These are phyloP conservation scores for Polytrichum formosum DNA, from an alignment of 225 moss, liverwort and hornwort species.

Conservation along the genomic window DNA sequence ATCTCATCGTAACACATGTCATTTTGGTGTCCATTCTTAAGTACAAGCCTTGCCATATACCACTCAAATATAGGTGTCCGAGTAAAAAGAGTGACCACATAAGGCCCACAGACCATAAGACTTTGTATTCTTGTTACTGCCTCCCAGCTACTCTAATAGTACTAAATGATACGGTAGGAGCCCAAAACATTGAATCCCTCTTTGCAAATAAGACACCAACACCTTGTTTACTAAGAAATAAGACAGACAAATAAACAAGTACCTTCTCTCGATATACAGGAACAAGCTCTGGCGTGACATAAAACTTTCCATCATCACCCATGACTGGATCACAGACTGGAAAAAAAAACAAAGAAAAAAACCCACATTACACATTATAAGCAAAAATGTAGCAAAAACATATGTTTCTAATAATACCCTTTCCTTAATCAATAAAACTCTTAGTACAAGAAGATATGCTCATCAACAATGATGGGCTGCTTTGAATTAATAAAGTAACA, in stretches of 20 bases:
- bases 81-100: too few species aligned
- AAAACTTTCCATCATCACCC: constrained; percentile 96
- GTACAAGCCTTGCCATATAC: too few species aligned
- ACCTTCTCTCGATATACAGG: constrained; percentile 92
- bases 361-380: background rate
- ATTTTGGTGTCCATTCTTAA: too few species aligned
- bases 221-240: background rate
- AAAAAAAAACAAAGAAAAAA: background rate
- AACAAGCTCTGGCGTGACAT: constrained; percentile 77
- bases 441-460: too few species aligned
- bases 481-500: too few species aligned
- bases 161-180: background rate
- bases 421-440: background rate
- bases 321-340: constrained; percentile 99
- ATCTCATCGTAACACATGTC: too few species aligned
- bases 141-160: background rate
- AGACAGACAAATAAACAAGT: background rate
- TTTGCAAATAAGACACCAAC: background rate
- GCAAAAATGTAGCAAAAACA: background rate
- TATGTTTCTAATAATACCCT: background rate
- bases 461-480: too few species aligned
- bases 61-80: too few species aligned
- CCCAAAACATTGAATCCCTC: too few species aligned
- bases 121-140: too few species aligned
- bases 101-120: too few species aligned